Evolutionary conservation across 805 yeast genomes (phyloP), one percentile per base, ranked within the genome.

Genomic region (Pichia thaimueangensis): DNA sequence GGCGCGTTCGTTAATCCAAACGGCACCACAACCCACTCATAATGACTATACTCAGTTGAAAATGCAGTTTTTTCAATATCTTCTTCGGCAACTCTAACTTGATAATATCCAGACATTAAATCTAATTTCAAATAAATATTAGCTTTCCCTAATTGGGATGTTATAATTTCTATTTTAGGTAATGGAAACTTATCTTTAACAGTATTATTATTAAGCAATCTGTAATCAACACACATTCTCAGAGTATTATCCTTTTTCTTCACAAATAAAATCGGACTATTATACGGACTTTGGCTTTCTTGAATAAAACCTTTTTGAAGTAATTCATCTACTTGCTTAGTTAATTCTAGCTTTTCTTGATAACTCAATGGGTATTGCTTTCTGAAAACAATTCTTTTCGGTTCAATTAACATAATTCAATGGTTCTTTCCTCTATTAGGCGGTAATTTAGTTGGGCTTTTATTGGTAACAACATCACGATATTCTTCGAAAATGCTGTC

Each of bases 1-100:
- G 62, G 62, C 1, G 58, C 61, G 37, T 52, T 55, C 11, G 45
- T 25, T 33, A 54, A 37, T 1, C 61, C 63, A 39, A 57, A 56
- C 1, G 59, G 62, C 58, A 58, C n/a, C 52, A 6, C 51, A 1
- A 24, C 37, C 44, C 48, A 58, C 31, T 57, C 50, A 37, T 39
- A 55, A 6, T 44, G 42, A 12, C 25, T 24, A 20, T 16, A 9
- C 2, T 24, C n/a, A 43, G 0, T 56, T 48, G 5, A 17, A 22
- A 59, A 57, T 17, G 61, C 54, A 10, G 58, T 56, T 24, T 55
- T 51, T n/a, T 29, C 30, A 3, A 19, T 24, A 41, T 45, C 43
- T 8, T 30, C 16, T 13, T 29, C 38, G 4, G 23, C 36, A 9
- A 54, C 30, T 16, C 38, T 33, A 3, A 53, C 45, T 27, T 53